phyloP scores from a whole-genome alignment of 805 yeast genomes.

The Pichia nakasei region DNA sequence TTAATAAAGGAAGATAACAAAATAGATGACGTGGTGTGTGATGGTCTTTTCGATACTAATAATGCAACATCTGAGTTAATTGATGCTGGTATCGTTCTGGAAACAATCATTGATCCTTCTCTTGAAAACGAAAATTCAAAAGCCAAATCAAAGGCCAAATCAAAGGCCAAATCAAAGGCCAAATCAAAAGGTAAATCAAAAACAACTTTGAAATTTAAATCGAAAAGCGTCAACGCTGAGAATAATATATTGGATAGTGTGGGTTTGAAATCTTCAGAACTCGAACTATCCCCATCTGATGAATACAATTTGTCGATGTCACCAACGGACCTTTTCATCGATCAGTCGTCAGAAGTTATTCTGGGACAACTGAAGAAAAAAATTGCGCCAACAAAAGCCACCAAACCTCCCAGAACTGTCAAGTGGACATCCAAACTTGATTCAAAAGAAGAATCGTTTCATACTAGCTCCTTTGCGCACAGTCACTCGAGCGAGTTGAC shows the following conservation, averaged over 20 bases:
- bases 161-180: not conserved
- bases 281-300: not conserved
- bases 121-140: not conserved
- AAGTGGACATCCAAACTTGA: not conserved
- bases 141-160: not conserved
- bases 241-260: no score
- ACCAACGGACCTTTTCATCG: no score
- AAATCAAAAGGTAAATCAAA: not conserved
- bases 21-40: conserved; percentile 14
- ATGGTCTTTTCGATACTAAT: conserved; percentile 10
- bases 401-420: no score
- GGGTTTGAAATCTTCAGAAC: not conserved
- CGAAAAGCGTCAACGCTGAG: no score
- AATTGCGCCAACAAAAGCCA: not conserved
- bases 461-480: no score
- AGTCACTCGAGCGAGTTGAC: not conserved
- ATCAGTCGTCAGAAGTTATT: no score
- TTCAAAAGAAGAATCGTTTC: not conserved
- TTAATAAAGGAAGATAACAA: conserved; percentile 9
- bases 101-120: conserved; percentile 3
- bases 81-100: conserved; percentile 13
- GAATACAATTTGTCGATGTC: not conserved
- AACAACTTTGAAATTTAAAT: no score
- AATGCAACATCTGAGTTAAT: conserved; percentile 14
- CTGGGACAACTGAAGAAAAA: not conserved